phyloP scores from a whole-genome alignment of 331 rosid species.

The Acacia pycnantha region DNA sequence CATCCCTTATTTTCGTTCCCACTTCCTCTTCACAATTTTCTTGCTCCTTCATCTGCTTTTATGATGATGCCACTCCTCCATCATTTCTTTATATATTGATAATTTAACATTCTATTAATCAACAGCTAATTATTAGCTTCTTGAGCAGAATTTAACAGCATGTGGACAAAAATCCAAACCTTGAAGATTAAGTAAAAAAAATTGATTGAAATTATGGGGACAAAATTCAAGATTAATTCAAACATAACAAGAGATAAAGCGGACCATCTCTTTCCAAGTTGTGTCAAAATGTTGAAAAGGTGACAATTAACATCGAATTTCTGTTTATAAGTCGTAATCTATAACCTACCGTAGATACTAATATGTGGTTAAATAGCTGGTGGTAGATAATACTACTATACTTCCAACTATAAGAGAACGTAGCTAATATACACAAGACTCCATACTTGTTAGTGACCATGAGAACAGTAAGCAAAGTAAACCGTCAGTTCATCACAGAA shows the following conservation, averaged over 20 bases:
- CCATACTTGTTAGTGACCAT: no score
- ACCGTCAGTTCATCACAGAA: no score
- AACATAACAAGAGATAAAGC: background rate
- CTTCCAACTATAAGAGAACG: background rate
- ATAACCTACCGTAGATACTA: background rate
- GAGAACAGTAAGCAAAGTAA: no score
- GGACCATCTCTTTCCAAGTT: background rate
- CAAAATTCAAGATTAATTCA: background rate
- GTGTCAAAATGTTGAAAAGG: background rate
- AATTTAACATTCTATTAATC: background rate
- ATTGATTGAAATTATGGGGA: background rate
- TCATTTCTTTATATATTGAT: background rate
- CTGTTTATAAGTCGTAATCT: background rate
- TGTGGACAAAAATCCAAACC: background rate
- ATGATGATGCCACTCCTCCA: background rate
- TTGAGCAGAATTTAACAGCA: background rate
- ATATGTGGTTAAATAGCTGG: background rate
- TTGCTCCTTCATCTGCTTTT: background rate
- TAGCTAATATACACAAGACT: no score
- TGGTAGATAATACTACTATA: background rate
- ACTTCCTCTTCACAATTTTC: background rate
- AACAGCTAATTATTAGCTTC: background rate
- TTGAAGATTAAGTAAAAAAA: background rate
- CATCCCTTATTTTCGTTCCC: background rate
- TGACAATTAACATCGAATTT: background rate